Conservation (phyloP, 352 stramenopile genomes). For the Phytopythium aichiense region DNA sequence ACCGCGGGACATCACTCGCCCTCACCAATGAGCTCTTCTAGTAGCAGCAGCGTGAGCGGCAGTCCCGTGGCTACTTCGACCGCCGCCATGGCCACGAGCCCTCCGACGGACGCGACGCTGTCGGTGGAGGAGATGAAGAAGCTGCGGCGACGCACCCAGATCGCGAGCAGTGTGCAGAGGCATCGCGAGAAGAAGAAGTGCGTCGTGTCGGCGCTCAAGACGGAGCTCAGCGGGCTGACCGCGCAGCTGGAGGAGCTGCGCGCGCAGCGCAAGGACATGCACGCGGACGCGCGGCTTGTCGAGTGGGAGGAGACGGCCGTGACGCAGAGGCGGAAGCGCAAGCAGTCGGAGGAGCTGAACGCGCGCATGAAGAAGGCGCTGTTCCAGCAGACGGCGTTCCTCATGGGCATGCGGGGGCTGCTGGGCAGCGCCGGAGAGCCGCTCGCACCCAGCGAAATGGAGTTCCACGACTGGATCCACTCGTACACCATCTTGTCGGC, state of each 20-base stretch:
- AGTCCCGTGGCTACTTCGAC: neutral
- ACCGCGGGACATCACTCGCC: neutral
- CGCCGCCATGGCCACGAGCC: neutral
- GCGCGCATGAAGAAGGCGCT: slow-evolving; percentile 58
- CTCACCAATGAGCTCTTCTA: neutral
- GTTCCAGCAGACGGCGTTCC: slow-evolving; percentile 61
- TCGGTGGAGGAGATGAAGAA: slow-evolving; percentile 61
- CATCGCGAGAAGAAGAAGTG: slow-evolving; percentile 68
- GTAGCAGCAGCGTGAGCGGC: slow-evolving; percentile 1
- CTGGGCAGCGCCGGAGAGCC: slow-evolving; percentile 24
- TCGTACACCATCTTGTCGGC: slow-evolving; percentile 55
- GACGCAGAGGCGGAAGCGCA: slow-evolving; percentile 56
- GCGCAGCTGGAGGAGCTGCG: slow-evolving; percentile 34
- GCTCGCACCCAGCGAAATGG: slow-evolving; percentile 38
- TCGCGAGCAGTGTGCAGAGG: slow-evolving; percentile 59
- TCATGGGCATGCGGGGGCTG: slow-evolving; percentile 42
- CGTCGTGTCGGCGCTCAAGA: slow-evolving; percentile 40
- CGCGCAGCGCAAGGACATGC: slow-evolving; percentile 33
- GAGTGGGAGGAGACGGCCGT: slow-evolving; percentile 56
- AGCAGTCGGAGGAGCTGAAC: slow-evolving; percentile 50
- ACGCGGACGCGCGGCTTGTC: slow-evolving; percentile 42
- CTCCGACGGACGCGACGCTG: slow-evolving; percentile 16
- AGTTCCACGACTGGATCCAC: slow-evolving; percentile 77
- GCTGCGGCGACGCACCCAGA: slow-evolving; percentile 46
- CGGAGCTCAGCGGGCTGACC: slow-evolving; percentile 37